Base-by-base conservation (phyloP, 768 basidiomycete genomes). In the Auricularia heimuer region DNA sequence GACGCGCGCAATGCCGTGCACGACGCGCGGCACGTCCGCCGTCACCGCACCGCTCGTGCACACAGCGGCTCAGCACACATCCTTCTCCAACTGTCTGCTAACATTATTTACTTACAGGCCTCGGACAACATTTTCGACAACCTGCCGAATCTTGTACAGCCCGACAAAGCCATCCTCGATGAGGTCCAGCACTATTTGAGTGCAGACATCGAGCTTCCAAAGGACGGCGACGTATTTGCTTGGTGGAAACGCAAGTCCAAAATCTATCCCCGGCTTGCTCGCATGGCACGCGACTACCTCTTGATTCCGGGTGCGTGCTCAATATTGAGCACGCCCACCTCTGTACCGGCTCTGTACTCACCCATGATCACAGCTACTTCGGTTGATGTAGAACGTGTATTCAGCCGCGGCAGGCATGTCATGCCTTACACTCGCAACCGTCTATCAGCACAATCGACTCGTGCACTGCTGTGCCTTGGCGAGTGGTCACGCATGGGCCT, bases 401-500 rank as follows among this genome's bases (percentile, higher is more conserved):
- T 76, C 67, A 73, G 71, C 65, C 67, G 69, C 3, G 75, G 75
- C 24, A 69, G 68, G 1, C 64, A 76, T 2, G 36, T 75, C 11
- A 66, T 75, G 1, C 69, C 72, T 0, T 71, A 73, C 45, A 66
- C 71, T 4, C 67, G 68, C 29, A 74, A 72, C 62, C 68, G 66
- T 1, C 69, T 76, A 65, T 69, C 71, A 4, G 63, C 62, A 3
- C 67, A 71, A 35, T 70, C 70, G 1, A 73, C 72, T 0, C 65
- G 69, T 1, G 70, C 72, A 0, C 62, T 75, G 4, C 62, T 79
- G 39, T 80, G 78, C 65, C 69, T 79, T 0, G 73, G 73, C 6
- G 63, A 39, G 1, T 80, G 77, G 77, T 74, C 71, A 54, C 24
- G 3, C 0, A 18, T 73, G 35, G 73, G 70, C 3, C 63, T 73